Evolutionary conservation across 345 rosid species (phyloP), one percentile per base, ranked within the genome.

Genomic region (Euphorbia lathyris): DNA sequence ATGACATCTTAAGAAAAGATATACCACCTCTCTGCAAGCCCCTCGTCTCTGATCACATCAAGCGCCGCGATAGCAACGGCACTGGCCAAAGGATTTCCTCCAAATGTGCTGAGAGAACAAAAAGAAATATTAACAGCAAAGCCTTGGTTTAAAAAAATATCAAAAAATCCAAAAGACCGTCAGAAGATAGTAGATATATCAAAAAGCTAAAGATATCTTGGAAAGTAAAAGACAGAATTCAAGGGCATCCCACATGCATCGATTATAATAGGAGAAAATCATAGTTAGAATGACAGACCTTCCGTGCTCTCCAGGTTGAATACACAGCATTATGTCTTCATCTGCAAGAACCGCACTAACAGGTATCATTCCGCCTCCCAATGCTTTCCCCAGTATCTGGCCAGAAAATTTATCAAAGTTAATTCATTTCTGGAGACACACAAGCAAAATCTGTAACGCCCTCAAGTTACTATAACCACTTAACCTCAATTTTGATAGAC

Each of bases 341-440:
- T 92, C 91, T 27, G 97, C 88, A 63, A 94, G 93, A 47, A 94
- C 97, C 6, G 85, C 99, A 81, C 99, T 94, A 45, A 94, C 96
- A 16, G 99, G 96, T 61, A 94, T 81, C 23, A 94, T 93, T 77
- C 99, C 99, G 74, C 99, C 97, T 7, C 99, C 99, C 85, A 94
- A 83, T 74, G 97, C 99, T 78, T 94, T 94, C 75, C 99, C 97
- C 17, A 94, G 78, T 77, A 92, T 88, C 97, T 84, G 78, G 76
- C 65, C 10, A 58, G 60, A 36, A 67, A 4, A n/a, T 69, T 16
- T 43, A 63, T 32, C 34, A 27, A 53, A 45, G 40, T n/a, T 14
- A 62, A n/a, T 43, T 27, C 20, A 59, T 53, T 20, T 29, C 23
- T 36, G 25, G 12, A 45, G 77, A 63, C 47, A 65, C 45, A 45